phyloP scores from a whole-genome alignment of 108 stramenopile species.

The Cylindrotheca fusiformis region DNA sequence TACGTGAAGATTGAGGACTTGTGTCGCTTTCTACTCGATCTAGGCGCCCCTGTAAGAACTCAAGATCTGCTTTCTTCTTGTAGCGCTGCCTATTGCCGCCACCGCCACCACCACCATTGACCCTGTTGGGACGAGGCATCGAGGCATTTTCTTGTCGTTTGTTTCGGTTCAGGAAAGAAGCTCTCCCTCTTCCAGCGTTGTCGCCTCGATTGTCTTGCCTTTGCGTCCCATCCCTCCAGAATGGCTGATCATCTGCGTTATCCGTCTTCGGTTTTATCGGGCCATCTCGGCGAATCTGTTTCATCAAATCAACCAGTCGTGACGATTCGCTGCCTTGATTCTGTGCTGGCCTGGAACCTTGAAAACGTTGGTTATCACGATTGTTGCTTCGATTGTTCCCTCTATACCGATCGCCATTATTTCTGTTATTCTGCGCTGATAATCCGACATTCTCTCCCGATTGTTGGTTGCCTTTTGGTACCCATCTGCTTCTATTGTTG shows the following conservation, averaged over 20 bases:
- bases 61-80: not conserved
- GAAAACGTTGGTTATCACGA: not conserved
- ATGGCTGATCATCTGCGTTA: not conserved
- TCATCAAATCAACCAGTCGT: constrained; percentile 4
- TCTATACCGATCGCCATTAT: not conserved
- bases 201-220: not conserved
- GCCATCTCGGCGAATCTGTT: not conserved
- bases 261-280: not conserved
- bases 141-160: not conserved
- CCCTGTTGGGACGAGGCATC: not conserved
- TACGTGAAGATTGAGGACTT: no score
- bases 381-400: constrained; percentile 7
- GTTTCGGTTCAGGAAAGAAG: not conserved
- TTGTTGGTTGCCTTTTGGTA: constrained; percentile 7
- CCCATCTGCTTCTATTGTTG: not conserved
- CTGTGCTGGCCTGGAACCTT: not conserved
- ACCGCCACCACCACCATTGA: not conserved
- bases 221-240: not conserved
- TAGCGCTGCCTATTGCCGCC: not conserved
- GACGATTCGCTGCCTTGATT: not conserved
- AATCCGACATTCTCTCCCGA: not conserved
- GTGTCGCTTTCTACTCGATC: constrained; percentile 6
- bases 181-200: not conserved
- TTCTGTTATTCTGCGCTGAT: not conserved
- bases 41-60: constrained; percentile 20